These are phyloP conservation scores for Limnanthes douglasii DNA, from an alignment of 345 rosid genomes.

Conservation along the genomic window DNA sequence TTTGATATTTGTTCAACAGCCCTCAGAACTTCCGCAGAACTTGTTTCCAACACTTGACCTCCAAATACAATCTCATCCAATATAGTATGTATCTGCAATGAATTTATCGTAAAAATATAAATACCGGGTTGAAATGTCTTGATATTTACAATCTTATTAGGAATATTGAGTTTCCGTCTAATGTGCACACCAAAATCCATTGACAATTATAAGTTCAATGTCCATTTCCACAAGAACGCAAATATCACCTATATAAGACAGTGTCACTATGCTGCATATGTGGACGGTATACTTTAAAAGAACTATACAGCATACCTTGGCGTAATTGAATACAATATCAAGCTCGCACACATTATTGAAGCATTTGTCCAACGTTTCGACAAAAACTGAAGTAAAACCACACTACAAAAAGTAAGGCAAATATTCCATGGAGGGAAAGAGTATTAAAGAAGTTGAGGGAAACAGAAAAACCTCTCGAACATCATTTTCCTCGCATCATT, in stretches of 20 bases:
- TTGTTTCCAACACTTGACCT: slow-evolving; percentile 93
- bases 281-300: neutral
- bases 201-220: too few relatives aligned
- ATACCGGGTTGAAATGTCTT: neutral
- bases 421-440: slow-evolving; percentile 6
- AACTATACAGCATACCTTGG: slow-evolving; percentile 65
- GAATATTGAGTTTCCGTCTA: neutral
- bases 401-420: slow-evolving; percentile 3
- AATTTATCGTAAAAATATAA: neutral
- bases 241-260: too few relatives aligned
- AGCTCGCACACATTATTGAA: slow-evolving; percentile 93
- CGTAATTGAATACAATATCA: slow-evolving; percentile 71
- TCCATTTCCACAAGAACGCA: too few relatives aligned
- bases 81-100: slow-evolving; percentile 61
- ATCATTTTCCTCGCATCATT: too few relatives aligned
- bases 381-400: slow-evolving; percentile 55
- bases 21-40: slow-evolving; percentile 60
- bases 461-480: too few relatives aligned
- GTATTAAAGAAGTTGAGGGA: too few relatives aligned
- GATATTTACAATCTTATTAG: neutral
- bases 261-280: too few relatives aligned
- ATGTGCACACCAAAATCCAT: neutral
- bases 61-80: slow-evolving; percentile 81
- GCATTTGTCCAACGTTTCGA: slow-evolving; percentile 96
- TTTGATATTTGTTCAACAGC: slow-evolving; percentile 81